Conservation (phyloP, 306 rosid species). For the Oxytropis ochrocephala region DNA sequence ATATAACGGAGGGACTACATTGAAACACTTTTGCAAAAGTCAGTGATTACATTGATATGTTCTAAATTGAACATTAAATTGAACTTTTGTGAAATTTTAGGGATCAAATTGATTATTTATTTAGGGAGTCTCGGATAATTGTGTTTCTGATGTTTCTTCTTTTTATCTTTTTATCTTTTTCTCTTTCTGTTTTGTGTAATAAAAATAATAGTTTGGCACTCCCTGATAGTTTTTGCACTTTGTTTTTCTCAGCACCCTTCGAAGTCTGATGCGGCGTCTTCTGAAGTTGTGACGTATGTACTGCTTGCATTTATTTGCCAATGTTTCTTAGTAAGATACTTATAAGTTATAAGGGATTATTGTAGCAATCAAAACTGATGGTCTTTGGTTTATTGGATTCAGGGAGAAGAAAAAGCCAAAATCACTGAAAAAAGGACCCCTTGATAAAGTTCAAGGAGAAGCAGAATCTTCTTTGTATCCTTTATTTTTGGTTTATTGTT, state of each 20-base stretch:
- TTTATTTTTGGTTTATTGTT: slow-evolving; percentile 19
- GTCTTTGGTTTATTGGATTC: slow-evolving; percentile 21
- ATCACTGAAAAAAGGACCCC: slow-evolving; percentile 38
- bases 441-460: slow-evolving; percentile 48
- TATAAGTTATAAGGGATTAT: background rate
- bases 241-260: slow-evolving; percentile 48
- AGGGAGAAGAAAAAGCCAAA: slow-evolving; percentile 64
- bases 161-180: background rate
- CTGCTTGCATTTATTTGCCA: slow-evolving; percentile 10
- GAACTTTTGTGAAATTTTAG: too few species aligned
- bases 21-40: too few species aligned
- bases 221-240: slow-evolving; percentile 25
- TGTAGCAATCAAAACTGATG: background rate
- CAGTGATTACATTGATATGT: too few species aligned
- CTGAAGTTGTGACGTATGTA: slow-evolving; percentile 54
- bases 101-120: too few species aligned
- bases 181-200: background rate
- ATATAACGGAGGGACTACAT: too few species aligned
- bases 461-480: slow-evolving; percentile 73
- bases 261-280: slow-evolving; percentile 52
- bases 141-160: background rate
- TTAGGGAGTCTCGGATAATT: background rate
- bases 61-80: too few species aligned
- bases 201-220: slow-evolving; percentile 9
- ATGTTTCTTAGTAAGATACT: background rate